phyloP scores from a whole-genome alignment of 768 basidiomycete genomes.

The Austroboletus festivus region DNA sequence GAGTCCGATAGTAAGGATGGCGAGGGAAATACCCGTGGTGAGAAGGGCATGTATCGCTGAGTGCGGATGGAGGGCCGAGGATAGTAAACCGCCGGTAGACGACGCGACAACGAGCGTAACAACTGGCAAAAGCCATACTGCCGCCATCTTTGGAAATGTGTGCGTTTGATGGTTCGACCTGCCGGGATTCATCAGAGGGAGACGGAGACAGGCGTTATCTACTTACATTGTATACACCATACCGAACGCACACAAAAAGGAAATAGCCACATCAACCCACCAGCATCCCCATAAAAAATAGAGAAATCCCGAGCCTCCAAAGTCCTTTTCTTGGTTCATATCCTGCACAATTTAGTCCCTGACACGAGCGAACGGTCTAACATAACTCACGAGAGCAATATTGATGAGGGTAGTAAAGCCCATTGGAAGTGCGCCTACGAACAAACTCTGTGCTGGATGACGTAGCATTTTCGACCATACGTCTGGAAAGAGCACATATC shows the following conservation, averaged over 20 bases:
- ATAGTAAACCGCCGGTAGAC: slow-evolving; percentile 46
- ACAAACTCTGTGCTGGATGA: slow-evolving; percentile 45
- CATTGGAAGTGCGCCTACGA: slow-evolving; percentile 44
- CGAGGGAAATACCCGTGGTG: slow-evolving; percentile 42
- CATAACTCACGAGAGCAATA: slow-evolving; percentile 33
- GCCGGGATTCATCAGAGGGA: slow-evolving; percentile 6
- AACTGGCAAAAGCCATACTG: slow-evolving; percentile 50
- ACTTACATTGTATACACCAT: slow-evolving; percentile 48
- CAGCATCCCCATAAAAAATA: slow-evolving; percentile 47
- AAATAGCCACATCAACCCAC: slow-evolving; percentile 46
- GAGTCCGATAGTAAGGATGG: slow-evolving; percentile 45
- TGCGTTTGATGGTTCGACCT: slow-evolving; percentile 47
- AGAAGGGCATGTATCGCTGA: slow-evolving; percentile 38
- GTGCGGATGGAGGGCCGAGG: slow-evolving; percentile 35
- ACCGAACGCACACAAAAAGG: slow-evolving; percentile 45
- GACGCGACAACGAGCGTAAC: slow-evolving; percentile 54
- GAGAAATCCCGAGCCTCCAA: slow-evolving; percentile 37
- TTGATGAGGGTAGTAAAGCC: slow-evolving; percentile 44
- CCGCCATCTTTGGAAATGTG: slow-evolving; percentile 37
- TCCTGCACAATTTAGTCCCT: no score
- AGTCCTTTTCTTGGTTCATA: slow-evolving; percentile 34
- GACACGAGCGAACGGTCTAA: not conserved
- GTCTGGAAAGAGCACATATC: slow-evolving; percentile 41
- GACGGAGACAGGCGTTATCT: not conserved
- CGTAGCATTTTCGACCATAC: slow-evolving; percentile 45